phyloP scores from a whole-genome alignment of 495 filamentous ascomycete genomes.

The Hypomontagnella submonticulosa region DNA sequence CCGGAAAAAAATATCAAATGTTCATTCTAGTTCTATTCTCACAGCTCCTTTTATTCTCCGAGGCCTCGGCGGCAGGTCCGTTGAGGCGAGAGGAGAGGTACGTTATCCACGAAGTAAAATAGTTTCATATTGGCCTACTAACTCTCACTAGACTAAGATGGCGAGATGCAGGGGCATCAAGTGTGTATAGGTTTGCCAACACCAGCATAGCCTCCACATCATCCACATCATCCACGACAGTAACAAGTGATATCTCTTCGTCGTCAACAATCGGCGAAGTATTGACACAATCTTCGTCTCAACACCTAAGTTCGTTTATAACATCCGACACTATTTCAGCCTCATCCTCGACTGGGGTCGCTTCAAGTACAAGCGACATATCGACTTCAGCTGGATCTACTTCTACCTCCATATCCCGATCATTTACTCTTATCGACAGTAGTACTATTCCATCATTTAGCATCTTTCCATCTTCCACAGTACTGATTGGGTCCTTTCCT shows the following conservation, averaged over 20 bases:
- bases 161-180: conserved; percentile 27
- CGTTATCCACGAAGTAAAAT: conserved; percentile 14
- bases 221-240: conserved; percentile 24
- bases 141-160: conserved; percentile 35
- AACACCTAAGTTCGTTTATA: conserved; percentile 16
- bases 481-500: conserved; percentile 20
- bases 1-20: conserved; percentile 34
- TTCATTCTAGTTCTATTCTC: conserved; percentile 43
- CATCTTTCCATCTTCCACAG: conserved; percentile 46
- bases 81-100: conserved; percentile 46
- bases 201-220: conserved; percentile 27
- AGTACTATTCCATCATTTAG: conserved; percentile 41
- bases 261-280: conserved; percentile 10
- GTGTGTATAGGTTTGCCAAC: conserved; percentile 38
- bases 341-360: conserved; percentile 9
- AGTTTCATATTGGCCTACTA: conserved; percentile 24
- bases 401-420: conserved; percentile 39
- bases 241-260: conserved; percentile 20
- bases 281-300: conserved; percentile 28
- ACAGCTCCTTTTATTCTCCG: conserved; percentile 46
- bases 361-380: conserved; percentile 18
- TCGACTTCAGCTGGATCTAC: conserved; percentile 16
- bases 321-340: conserved; percentile 5
- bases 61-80: conserved; percentile 48
- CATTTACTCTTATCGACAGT: conserved; percentile 39